A percentile compares a stretch with the other conserved stretches of the same genome.
phyloP scores from a whole-genome alignment of 176 grass and related monocot genomes.

The Raddia guianensis region DNA sequence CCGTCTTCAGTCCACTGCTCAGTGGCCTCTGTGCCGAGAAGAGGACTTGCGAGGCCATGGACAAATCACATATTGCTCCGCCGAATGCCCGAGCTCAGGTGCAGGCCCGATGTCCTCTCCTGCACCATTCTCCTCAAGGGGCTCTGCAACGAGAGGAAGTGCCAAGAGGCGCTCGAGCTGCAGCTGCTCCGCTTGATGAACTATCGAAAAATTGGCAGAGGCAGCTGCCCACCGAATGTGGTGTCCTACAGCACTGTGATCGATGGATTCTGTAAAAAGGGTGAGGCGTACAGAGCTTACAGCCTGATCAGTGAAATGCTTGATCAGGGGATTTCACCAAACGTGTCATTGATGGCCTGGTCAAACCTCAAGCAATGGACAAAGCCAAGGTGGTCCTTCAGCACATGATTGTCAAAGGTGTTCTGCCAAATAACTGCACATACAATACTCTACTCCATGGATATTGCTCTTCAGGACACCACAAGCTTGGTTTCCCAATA shows the following conservation, averaged over 20 bases:
- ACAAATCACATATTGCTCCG: background rate
- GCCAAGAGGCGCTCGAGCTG: slow-evolving; percentile 4
- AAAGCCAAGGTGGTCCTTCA: background rate
- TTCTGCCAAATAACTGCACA: background rate
- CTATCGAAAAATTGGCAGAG: background rate
- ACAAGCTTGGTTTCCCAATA: too few relatives aligned
- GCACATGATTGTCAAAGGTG: slow-evolving; percentile 8
- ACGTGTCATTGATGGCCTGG: slow-evolving; percentile 30
- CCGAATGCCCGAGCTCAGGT: slow-evolving; percentile 40
- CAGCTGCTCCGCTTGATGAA: slow-evolving; percentile 27
- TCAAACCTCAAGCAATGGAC: background rate
- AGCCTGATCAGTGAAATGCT: slow-evolving; percentile 26
- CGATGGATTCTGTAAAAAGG: slow-evolving; percentile 15
- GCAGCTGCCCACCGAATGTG: background rate
- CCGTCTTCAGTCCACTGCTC: background rate
- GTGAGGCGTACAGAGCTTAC: background rate
- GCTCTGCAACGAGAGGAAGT: slow-evolving; percentile 19
- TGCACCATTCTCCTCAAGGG: slow-evolving; percentile 27
- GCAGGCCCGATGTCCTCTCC: background rate
- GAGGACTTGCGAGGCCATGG: background rate
- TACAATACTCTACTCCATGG: slow-evolving; percentile 22
- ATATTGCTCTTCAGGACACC: background rate
- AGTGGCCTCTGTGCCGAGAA: slow-evolving; percentile 30
- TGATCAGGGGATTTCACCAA: background rate
- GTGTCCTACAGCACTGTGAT: slow-evolving; percentile 32